Base-by-base conservation (phyloP, 1,284 basidiomycete species). In the Cutaneotrichosporon curvatum region DNA sequence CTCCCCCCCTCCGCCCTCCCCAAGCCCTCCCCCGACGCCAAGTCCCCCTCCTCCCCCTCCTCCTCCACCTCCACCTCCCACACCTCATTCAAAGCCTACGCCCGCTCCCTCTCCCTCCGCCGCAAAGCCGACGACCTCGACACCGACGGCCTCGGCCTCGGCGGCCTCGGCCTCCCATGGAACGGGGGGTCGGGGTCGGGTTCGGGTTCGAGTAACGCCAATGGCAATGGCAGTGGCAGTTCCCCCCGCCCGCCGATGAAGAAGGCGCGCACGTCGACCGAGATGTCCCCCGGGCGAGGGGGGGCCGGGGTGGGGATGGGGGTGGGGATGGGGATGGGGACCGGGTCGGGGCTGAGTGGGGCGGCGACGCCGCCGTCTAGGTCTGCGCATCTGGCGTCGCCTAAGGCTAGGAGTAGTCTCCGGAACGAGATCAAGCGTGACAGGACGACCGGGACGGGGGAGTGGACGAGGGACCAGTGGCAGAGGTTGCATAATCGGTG, bases 111-210 rank as follows among this genome's bases (percentile, higher is more conserved):
- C n/a, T 48, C 50, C 3, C 50, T 56, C 18, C 52, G 52, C 31
- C 45, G 45, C 33, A 48, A 56, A 23, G 35, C 44, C 18, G 22
- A 33, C 34, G 21, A 19, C 32, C 43, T 31, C 40, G 43, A 38
- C n/a, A 38, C 37, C 15, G 23, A 37, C 6, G 61, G 61, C 12
- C 40, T 63, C 10, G 62, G 60, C 3, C 50, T 64, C 15, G 56
- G 58, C 33, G 25, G 25, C 7, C 25, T 28, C 25, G 25, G 25
- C 8, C 25, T 7, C 8, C 25, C 25, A 28, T 28, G 25, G 25
- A 7, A 7, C 8, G 25, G 25, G 8, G 25, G 7, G 8, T 7
- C 25, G 25, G 8, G 8, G 25, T 28, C 25, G 25, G 8, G 8
- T 20, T 22, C 44, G 18, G n/a, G n/a, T n/a, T n/a, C n/a, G n/a